phyloP scores from a whole-genome alignment of 208 protist species.

The Leptomonas pyrrhocoris region DNA sequence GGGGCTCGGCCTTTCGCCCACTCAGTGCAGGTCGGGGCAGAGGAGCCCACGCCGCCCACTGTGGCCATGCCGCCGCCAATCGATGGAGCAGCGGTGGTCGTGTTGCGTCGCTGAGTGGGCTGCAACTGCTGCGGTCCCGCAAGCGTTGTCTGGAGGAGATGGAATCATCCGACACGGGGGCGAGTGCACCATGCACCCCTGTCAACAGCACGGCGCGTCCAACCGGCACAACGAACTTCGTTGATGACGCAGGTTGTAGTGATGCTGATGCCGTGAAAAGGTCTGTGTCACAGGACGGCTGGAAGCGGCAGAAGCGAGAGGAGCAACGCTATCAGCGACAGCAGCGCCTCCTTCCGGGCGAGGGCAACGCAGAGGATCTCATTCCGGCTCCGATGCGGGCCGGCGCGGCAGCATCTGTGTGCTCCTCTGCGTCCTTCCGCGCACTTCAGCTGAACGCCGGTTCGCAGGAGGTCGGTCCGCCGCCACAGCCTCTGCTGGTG shows the following conservation, averaged over 20 bases:
- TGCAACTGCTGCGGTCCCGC: slow-evolving; percentile 55
- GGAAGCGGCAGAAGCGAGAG: slow-evolving; percentile 30
- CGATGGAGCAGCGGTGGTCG: neutral
- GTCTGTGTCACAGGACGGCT: neutral
- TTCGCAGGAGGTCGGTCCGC: neutral
- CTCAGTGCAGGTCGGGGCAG: neutral
- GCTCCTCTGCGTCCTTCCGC: neutral
- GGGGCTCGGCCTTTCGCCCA: neutral
- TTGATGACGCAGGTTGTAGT: neutral
- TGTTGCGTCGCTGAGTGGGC: slow-evolving; percentile 15
- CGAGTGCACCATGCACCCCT: neutral
- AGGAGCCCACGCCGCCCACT: neutral
- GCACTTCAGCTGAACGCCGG: neutral
- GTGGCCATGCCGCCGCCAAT: neutral
- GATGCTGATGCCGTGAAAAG: neutral
- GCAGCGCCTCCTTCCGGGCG: slow-evolving; percentile 12
- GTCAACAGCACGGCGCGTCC: neutral
- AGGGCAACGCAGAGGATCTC: slow-evolving; percentile 21
- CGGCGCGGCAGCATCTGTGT: neutral
- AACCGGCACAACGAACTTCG: neutral
- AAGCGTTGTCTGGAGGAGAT: slow-evolving; percentile 81
- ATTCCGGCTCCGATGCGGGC: slow-evolving; percentile 19
- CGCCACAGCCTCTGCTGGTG: neutral
- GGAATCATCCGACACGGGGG: slow-evolving; percentile 29
- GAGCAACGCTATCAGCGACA: slow-evolving; percentile 7